phyloP scores from a whole-genome alignment of 805 yeast genomes.

The Yamadazyma endophytica region DNA sequence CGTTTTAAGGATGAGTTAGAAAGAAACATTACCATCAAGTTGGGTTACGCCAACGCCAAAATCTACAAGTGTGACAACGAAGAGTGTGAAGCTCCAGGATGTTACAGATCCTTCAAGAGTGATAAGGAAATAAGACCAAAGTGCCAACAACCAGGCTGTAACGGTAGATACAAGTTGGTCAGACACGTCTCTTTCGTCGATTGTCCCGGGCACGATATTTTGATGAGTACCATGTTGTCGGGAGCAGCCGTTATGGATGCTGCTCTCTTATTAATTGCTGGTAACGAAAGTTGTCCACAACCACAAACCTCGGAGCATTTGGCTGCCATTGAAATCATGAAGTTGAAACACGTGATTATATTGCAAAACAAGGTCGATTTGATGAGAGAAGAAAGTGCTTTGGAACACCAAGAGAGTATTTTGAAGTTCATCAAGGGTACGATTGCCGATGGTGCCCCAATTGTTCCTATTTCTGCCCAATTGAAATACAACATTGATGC shows the following conservation, averaged over 20 bases:
- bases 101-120: slow-evolving; percentile 90
- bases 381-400: slow-evolving; percentile 95
- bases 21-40: slow-evolving; percentile 96
- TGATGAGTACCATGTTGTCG: slow-evolving; percentile 99
- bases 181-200: slow-evolving; percentile 99
- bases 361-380: slow-evolving; percentile 97
- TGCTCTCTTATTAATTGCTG: slow-evolving; percentile 91
- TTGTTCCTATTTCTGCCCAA: slow-evolving; percentile 98
- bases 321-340: slow-evolving; percentile 99
- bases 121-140: slow-evolving; percentile 94
- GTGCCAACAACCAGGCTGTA: slow-evolving; percentile 83
- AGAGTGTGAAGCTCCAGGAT: slow-evolving; percentile 87
- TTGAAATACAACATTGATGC: slow-evolving; percentile 98
- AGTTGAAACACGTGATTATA: slow-evolving; percentile 91
- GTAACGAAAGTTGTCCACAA: slow-evolving; percentile 99
- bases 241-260: slow-evolving; percentile 99
- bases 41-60: slow-evolving; percentile 98
- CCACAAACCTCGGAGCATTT: slow-evolving; percentile 99
- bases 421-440: slow-evolving; percentile 94
- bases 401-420: slow-evolving; percentile 92
- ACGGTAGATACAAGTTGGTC: slow-evolving; percentile 82
- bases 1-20: slow-evolving; percentile 98
- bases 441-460: slow-evolving; percentile 98
- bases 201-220: slow-evolving; percentile 99
- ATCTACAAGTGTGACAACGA: slow-evolving; percentile 89